Evolutionary conservation across 1,284 basidiomycete genomes (phyloP).

Genomic region (Sparassis latifolia): DNA sequence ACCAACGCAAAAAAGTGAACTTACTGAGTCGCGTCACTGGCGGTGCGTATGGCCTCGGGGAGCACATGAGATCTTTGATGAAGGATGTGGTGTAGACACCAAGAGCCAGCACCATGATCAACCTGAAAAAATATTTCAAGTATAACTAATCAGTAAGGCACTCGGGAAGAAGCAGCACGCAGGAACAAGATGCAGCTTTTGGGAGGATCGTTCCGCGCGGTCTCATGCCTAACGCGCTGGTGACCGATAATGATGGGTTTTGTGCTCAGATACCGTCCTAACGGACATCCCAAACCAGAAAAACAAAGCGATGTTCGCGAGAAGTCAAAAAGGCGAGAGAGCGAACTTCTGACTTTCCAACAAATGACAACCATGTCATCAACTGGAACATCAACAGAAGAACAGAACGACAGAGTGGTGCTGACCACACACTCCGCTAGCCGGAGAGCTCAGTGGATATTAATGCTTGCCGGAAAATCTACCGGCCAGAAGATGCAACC

Average conservation of each 20-base stretch:
- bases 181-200: too few species aligned
- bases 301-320: not conserved
- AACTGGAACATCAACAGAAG: too few species aligned
- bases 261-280: not conserved
- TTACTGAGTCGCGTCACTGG: slow-evolving; percentile 83
- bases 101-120: slow-evolving; percentile 68
- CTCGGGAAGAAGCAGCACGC: too few species aligned
- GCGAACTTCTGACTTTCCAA: not conserved
- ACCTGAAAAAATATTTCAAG: slow-evolving; percentile 30
- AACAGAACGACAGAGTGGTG: too few species aligned
- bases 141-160: too few species aligned
- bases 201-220: not conserved
- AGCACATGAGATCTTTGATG: slow-evolving; percentile 86
- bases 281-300: not conserved
- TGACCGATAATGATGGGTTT: too few species aligned
- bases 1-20: slow-evolving; percentile 20
- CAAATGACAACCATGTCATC: too few species aligned
- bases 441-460: too few species aligned
- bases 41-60: slow-evolving; percentile 87
- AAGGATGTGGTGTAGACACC: slow-evolving; percentile 85
- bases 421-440: too few species aligned
- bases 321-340: not conserved
- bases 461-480: too few species aligned
- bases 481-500: too few species aligned
- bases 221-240: too few species aligned